Evolutionary conservation across 2,329 filamentous ascomycete species (phyloP).

Genomic region (Clarireedia paspali): DNA sequence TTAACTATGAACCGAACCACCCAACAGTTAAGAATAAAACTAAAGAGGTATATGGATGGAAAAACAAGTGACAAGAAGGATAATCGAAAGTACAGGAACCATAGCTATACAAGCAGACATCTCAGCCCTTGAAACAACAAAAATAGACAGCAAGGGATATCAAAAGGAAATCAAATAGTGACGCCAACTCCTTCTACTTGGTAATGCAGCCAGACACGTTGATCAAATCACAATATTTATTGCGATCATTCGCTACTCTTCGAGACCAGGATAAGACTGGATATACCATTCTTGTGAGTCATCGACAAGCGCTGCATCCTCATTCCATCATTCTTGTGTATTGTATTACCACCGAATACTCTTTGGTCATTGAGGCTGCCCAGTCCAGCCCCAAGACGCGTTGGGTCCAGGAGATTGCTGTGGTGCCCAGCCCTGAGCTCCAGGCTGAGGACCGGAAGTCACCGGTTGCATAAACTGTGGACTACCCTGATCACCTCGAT

Average conservation of each 20-base stretch:
- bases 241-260: neutral
- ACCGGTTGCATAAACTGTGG: slow-evolving; percentile 62
- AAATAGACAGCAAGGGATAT: neutral
- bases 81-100: neutral
- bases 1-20: neutral
- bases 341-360: slow-evolving; percentile 9
- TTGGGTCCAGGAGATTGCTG: slow-evolving; percentile 24
- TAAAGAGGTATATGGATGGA: neutral
- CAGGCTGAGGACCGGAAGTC: slow-evolving; percentile 31
- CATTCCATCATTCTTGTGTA: slow-evolving; percentile 16
- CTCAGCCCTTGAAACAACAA: neutral
- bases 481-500: slow-evolving; percentile 54
- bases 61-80: neutral
- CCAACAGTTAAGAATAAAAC: neutral
- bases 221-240: neutral
- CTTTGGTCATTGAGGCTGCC: slow-evolving; percentile 20
- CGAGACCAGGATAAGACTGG: neutral
- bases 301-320: slow-evolving; percentile 8
- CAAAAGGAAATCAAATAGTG: neutral
- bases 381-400: slow-evolving; percentile 27
- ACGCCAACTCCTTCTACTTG: neutral
- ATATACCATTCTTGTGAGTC: neutral
- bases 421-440: slow-evolving; percentile 27
- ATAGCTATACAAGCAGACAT: neutral
- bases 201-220: neutral